Conservation (phyloP, 78 protist genomes). For the Acrasis kona region DNA sequence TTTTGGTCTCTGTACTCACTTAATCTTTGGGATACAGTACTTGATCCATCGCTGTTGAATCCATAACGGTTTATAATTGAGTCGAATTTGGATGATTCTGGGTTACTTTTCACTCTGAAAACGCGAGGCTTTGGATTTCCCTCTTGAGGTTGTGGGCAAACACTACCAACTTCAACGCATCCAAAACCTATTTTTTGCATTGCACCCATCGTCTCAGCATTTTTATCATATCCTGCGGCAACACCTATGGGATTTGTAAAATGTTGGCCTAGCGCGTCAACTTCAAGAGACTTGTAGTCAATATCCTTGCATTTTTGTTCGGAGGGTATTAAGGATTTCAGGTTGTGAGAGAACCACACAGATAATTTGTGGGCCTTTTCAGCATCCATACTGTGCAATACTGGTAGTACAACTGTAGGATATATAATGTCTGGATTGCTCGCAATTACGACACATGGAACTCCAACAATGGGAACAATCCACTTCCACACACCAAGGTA, state of each 20-base stretch:
- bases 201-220: conserved; percentile 14
- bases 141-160: conserved; percentile 65
- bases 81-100: no score
- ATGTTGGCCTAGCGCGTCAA: not conserved
- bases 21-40: conserved; percentile 8
- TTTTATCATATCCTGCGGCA: conserved; percentile 77
- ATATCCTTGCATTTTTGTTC: no score
- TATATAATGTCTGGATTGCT: no score
- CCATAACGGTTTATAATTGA: conserved; percentile 79
- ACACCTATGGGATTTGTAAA: conserved; percentile 47
- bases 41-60: conserved; percentile 60
- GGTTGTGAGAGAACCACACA: no score
- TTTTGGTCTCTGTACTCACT: not conserved
- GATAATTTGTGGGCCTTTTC: no score
- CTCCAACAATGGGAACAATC: no score
- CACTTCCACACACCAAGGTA: no score
- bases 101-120: conserved; percentile 50
- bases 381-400: no score
- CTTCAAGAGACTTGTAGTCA: no score
- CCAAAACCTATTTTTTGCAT: conserved; percentile 53
- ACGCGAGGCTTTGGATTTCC: conserved; percentile 75
- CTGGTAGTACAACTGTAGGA: no score
- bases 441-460: no score
- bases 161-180: conserved; percentile 60
- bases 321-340: no score